Conservation (phyloP, 1,139 yeast species). For the Magnusiomyces paraingens region DNA sequence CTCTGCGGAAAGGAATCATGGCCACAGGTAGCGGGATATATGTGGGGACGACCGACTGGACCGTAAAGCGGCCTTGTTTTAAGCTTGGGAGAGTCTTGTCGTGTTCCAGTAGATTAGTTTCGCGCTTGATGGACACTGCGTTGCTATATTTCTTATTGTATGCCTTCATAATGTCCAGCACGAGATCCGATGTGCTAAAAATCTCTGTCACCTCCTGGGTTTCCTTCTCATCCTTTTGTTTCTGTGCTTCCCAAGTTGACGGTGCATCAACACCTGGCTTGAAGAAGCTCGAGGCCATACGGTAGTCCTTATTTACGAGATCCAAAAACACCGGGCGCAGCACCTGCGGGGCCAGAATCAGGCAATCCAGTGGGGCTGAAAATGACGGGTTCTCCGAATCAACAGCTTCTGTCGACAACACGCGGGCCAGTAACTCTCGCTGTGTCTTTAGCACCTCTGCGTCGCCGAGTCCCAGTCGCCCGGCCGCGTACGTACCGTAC, state of each 20-base stretch:
- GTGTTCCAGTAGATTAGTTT: neutral
- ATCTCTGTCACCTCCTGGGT: neutral
- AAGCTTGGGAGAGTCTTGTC: neutral
- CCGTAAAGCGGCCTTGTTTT: neutral
- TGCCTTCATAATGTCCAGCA: neutral
- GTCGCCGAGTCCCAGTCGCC: neutral
- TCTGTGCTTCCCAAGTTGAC: no score
- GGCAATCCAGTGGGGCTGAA: neutral
- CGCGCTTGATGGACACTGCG: neutral
- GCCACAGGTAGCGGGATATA: slow-evolving; percentile 34
- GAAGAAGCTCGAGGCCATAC: neutral
- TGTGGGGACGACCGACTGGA: slow-evolving; percentile 33
- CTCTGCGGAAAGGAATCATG: slow-evolving; percentile 54
- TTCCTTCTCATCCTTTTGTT: no score
- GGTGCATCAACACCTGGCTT: no score
- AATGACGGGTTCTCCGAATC: no score
- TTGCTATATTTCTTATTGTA: neutral
- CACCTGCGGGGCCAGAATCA: neutral
- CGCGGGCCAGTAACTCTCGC: neutral
- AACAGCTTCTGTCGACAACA: neutral
- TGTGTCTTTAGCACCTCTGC: neutral
- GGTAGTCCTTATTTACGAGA: neutral
- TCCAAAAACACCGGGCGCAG: neutral
- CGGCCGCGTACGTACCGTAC: neutral
- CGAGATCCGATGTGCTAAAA: neutral